Evolutionary conservation across 2,329 filamentous ascomycete species (phyloP).

Genomic region (Penicillium polonicum): DNA sequence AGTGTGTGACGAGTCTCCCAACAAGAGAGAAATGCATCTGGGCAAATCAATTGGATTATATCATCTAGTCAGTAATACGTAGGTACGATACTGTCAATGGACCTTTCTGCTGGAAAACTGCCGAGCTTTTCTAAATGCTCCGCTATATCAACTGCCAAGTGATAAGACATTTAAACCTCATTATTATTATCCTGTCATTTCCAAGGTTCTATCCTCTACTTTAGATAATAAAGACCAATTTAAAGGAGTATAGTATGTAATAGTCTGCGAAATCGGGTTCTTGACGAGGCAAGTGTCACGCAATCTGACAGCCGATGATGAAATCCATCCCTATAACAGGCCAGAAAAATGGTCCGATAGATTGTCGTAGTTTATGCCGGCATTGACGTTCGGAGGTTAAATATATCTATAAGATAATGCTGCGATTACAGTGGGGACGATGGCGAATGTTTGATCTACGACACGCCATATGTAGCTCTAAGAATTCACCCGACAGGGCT

Average conservation of each 20-base stretch:
- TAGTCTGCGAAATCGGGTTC: not conserved
- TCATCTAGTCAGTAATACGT: not conserved
- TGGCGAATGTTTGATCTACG: constrained; percentile 20
- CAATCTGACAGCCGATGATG: constrained; percentile 17
- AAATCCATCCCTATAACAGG: constrained; percentile 1
- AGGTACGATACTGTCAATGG: not conserved
- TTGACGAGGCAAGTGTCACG: constrained; percentile 12
- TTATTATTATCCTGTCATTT: not conserved
- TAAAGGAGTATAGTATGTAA: not conserved
- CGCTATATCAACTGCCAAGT: not conserved
- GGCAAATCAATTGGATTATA: not conserved
- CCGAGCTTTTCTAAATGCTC: not conserved
- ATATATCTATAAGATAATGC: constrained; percentile 3
- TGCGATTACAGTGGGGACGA: constrained; percentile 18
- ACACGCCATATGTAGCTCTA: not conserved
- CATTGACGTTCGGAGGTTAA: not conserved
- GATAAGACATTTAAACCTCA: not conserved
- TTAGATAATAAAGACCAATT: not conserved
- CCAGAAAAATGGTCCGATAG: not conserved
- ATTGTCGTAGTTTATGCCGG: not conserved
- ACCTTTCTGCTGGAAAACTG: not conserved
- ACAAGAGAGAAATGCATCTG: too few species aligned
- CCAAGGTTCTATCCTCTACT: not conserved
- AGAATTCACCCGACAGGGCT: not conserved
- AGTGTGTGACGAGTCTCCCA: too few species aligned